Conservation (phyloP, 2,329 filamentous ascomycete species). For the Cadophora sp. region DNA sequence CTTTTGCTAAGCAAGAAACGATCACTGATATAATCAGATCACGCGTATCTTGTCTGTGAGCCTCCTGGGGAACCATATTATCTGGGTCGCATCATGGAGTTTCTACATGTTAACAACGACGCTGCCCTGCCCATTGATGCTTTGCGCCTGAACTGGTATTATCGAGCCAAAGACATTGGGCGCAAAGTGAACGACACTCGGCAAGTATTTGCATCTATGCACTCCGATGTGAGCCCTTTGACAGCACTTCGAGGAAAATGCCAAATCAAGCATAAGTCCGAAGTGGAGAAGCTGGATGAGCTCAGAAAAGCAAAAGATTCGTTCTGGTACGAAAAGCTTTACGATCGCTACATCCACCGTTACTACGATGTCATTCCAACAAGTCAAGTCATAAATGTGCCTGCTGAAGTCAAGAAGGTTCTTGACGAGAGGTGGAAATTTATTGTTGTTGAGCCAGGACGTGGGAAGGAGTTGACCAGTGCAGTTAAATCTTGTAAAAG, state of each 20-base stretch:
- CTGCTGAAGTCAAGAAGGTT: constrained; percentile 92
- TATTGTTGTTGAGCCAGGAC: constrained; percentile 91
- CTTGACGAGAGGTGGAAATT: constrained; percentile 97
- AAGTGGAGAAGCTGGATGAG: constrained; percentile 81
- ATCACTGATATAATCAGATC: constrained; percentile 56
- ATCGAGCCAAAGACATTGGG: constrained; percentile 93
- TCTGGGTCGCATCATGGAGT: constrained; percentile 97
- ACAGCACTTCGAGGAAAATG: constrained; percentile 94
- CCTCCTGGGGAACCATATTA: constrained; percentile 98
- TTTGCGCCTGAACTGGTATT: constrained; percentile 97
- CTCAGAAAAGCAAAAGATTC: constrained; percentile 85
- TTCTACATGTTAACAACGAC: constrained; percentile 83
- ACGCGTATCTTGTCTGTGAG: constrained; percentile 97
- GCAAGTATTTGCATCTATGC: constrained; percentile 95
- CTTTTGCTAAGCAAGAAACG: neutral
- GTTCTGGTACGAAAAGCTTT: constrained; percentile 98
- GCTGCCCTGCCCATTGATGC: constrained; percentile 77
- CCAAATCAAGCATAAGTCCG: constrained; percentile 84
- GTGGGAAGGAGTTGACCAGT: constrained; percentile 93
- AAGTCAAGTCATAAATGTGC: constrained; percentile 92
- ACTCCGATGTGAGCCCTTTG: constrained; percentile 93
- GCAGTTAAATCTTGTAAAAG: constrained; percentile 96
- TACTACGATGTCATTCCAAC: constrained; percentile 98
- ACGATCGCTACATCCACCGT: constrained; percentile 97
- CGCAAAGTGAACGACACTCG: constrained; percentile 91